Percentiles rank a stretch among this genome's conserved stretches.
Evolutionary conservation across 2,329 filamentous ascomycete genomes (phyloP).

Genomic region (Helminthosporium solani): DNA sequence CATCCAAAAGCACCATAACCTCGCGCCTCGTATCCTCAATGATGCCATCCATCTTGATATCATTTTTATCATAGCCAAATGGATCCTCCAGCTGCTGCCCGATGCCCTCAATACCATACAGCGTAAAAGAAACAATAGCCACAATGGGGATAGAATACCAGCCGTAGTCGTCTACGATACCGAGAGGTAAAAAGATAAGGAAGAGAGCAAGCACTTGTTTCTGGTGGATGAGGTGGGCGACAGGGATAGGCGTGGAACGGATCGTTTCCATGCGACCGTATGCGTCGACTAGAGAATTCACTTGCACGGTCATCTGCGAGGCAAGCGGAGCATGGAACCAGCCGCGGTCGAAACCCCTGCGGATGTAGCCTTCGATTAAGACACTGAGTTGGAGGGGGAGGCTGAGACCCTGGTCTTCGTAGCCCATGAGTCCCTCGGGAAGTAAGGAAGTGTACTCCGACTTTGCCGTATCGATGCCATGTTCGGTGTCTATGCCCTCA

Average conservation of each 20-base stretch:
- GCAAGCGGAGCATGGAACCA: constrained; percentile 64
- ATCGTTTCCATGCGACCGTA: constrained; percentile 68
- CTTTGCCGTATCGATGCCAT: constrained; percentile 35
- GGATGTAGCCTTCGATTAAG: constrained; percentile 61
- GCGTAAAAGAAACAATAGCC: constrained; percentile 61
- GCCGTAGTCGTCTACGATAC: constrained; percentile 62
- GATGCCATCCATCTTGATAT: constrained; percentile 68
- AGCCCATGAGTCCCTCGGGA: constrained; percentile 52
- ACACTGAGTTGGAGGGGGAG: constrained; percentile 62
- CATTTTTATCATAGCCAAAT: constrained; percentile 65
- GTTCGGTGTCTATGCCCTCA: constrained; percentile 13
- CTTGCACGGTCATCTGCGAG: constrained; percentile 57
- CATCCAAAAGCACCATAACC: constrained; percentile 58
- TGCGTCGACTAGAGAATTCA: constrained; percentile 58
- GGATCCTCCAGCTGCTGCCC: constrained; percentile 65
- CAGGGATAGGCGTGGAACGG: constrained; percentile 62
- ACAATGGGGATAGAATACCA: constrained; percentile 64
- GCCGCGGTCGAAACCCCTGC: constrained; percentile 54
- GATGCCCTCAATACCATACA: constrained; percentile 66
- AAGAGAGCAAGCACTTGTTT: constrained; percentile 65
- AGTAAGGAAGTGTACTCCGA: constrained; percentile 55
- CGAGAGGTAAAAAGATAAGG: constrained; percentile 61
- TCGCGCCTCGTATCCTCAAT: constrained; percentile 61
- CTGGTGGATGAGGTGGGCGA: constrained; percentile 65
- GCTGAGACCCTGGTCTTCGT: constrained; percentile 60